Evolutionary conservation across 1,284 basidiomycete genomes (phyloP).

Genomic region (Gymnopus androsaceus): DNA sequence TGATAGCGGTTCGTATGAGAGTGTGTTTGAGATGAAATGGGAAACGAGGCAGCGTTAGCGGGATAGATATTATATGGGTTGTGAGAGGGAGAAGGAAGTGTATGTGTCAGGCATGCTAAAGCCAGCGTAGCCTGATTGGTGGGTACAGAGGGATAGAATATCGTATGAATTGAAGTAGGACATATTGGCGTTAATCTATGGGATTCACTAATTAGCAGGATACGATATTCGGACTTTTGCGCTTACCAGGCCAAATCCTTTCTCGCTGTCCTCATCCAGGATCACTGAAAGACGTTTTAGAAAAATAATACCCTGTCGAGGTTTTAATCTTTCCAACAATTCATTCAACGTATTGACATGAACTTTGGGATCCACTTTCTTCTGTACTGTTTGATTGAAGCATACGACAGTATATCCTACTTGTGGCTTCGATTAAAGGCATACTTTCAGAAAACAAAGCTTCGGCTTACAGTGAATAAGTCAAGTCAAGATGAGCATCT

Average conservation of each 20-base stretch:
- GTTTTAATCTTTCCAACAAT: conserved; percentile 54
- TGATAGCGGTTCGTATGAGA: conserved; percentile 76
- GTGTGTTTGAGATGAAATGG: conserved; percentile 84
- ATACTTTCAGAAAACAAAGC: not conserved
- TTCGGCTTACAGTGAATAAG: conserved; percentile 44
- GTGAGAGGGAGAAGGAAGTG: conserved; percentile 77
- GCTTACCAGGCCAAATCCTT: conserved; percentile 75
- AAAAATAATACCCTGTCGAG: conserved; percentile 57
- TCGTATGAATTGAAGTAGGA: conserved; percentile 68
- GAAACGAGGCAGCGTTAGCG: conserved; percentile 76
- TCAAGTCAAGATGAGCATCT: conserved; percentile 44
- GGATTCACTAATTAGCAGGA: too few species aligned
- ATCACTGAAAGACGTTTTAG: conserved; percentile 73
- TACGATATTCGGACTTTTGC: too few species aligned
- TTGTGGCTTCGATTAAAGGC: conserved; percentile 33
- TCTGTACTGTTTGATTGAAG: conserved; percentile 66
- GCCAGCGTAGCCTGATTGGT: conserved; percentile 74
- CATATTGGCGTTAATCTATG: conserved; percentile 64
- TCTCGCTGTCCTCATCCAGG: conserved; percentile 77
- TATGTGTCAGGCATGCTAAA: conserved; percentile 78
- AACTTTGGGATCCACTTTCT: conserved; percentile 68
- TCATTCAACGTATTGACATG: conserved; percentile 62
- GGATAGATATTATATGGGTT: conserved; percentile 81
- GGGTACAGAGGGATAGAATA: conserved; percentile 72
- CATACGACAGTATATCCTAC: conserved; percentile 81